Percentiles rank a stretch among this genome's conserved stretches.
Evolutionary conservation across 805 yeast genomes (phyloP).

Genomic region (Kodamaea kakaduensis): DNA sequence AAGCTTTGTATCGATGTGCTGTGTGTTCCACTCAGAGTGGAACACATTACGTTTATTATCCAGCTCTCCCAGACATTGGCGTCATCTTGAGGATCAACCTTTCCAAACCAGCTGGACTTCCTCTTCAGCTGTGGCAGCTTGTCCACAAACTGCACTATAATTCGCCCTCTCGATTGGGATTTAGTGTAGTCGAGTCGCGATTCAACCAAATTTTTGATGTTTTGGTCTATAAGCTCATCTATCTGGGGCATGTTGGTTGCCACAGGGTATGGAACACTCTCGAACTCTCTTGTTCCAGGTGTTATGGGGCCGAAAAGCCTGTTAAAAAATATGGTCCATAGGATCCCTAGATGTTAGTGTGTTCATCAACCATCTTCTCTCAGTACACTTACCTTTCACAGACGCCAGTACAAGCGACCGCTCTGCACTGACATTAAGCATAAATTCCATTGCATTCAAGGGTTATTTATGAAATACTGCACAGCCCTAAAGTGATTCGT

Average conservation of each 20-base stretch:
- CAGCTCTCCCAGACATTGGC: constrained; percentile 66
- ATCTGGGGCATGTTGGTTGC: constrained; percentile 46
- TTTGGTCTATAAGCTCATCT: constrained; percentile 40
- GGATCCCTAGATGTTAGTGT: constrained; percentile 37
- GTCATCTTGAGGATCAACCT: constrained; percentile 30
- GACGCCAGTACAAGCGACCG: constrained; percentile 52
- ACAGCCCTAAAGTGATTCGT: background rate
- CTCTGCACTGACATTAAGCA: constrained; percentile 47
- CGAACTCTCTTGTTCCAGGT: constrained; percentile 53
- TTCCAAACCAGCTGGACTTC: constrained; percentile 56
- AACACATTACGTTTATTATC: constrained; percentile 49
- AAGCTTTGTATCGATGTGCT: constrained; percentile 35
- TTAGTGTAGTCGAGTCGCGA: constrained; percentile 21
- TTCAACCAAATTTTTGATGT: constrained; percentile 29
- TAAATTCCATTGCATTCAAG: constrained; percentile 38
- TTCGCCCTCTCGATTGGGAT: constrained; percentile 25
- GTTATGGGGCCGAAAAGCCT: constrained; percentile 62
- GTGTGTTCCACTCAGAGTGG: constrained; percentile 27
- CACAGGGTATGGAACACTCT: constrained; percentile 57
- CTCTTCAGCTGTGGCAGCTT: constrained; percentile 34
- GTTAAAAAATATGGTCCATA: constrained; percentile 66
- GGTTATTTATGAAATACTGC: background rate
- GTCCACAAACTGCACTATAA: constrained; percentile 38
- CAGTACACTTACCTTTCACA: constrained; percentile 36
- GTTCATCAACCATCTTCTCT: background rate